Evolutionary conservation across 1,284 basidiomycete species (phyloP).

Genomic region (Coniophora puteana): DNA sequence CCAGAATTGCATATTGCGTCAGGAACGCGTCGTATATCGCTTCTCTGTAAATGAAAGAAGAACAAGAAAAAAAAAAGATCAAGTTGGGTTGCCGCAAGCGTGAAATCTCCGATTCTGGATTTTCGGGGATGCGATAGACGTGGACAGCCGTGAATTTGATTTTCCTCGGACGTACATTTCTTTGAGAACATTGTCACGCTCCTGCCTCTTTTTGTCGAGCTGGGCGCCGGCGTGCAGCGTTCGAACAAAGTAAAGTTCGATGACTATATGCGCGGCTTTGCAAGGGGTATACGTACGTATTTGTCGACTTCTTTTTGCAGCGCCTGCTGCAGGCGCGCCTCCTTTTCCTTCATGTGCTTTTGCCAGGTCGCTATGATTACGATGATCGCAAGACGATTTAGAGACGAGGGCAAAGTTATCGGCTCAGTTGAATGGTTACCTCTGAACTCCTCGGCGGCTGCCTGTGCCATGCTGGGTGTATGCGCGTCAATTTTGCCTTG

Average conservation of each 20-base stretch:
- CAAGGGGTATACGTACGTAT: constrained; percentile 17
- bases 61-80: too few relatives aligned
- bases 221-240: too few relatives aligned
- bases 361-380: constrained; percentile 36
- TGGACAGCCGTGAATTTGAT: background rate
- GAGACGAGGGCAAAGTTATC: background rate
- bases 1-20: constrained; percentile 17
- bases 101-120: background rate
- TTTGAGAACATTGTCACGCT: constrained; percentile 17
- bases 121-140: constrained; percentile 10
- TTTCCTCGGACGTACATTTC: constrained; percentile 23
- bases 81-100: too few relatives aligned
- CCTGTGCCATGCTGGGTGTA: too few relatives aligned
- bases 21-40: constrained; percentile 24
- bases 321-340: constrained; percentile 25
- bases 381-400: background rate
- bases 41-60: constrained; percentile 14
- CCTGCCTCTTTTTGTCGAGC: constrained; percentile 17
- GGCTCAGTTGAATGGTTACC: constrained; percentile 11
- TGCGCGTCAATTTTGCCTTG: too few relatives aligned
- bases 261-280: background rate
- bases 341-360: constrained; percentile 33
- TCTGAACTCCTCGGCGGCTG: constrained; percentile 28
- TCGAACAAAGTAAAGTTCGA: too few relatives aligned
- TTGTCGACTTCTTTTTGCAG: constrained; percentile 27